Base-by-base conservation (phyloP, 257 asterid genomes). In the Solanum peruvianum region DNA sequence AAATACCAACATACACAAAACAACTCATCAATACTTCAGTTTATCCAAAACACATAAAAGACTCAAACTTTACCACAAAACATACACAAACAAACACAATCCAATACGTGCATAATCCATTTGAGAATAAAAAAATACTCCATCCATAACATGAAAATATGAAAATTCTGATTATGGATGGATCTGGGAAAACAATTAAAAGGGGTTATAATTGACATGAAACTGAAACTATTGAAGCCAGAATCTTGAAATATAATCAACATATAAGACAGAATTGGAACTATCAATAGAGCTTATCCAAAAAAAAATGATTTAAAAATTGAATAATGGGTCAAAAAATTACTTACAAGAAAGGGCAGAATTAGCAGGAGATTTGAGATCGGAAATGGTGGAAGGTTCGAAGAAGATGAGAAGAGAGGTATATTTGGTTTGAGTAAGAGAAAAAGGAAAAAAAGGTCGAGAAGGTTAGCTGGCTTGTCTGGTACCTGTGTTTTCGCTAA, bases 1-100 rank as follows among this genome's bases (percentile, higher is more conserved):
- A 86, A 85, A 82, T 44, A 89, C 44, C 86, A 86, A 64, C 82
- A 39, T 83, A 86, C 45, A 81, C 69, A 81, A 80, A 81, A 39
- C 45, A 62, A 31, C 69, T 81, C 85, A 29, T 81, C 20, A 81
- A 81, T 49, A 81, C 85, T 16, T 47, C 69, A 81, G 2, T 47
- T 80, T 31, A 62, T 27, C 31, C 83, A 60, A 85, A 37, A 27
- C 72, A 85, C 39, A 87, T 12, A 62, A 82, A 80, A 29, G 45
- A 86, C 21, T 39, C 45, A 84, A 27, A 75, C 41, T 33, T 41
- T 67, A 11, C 9, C 60, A 70, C 42, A 66, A 15, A 64, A 47
- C 33, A 70, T 23, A 13, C 7, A 70, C 2, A 41, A 31, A 29
- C 15, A 44, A 29, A 39, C 44, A 9, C 15, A 2, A 45, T 11